phyloP scores from a whole-genome alignment of 2,329 filamentous ascomycete species.

The Pseudogymnoascus sp. region DNA sequence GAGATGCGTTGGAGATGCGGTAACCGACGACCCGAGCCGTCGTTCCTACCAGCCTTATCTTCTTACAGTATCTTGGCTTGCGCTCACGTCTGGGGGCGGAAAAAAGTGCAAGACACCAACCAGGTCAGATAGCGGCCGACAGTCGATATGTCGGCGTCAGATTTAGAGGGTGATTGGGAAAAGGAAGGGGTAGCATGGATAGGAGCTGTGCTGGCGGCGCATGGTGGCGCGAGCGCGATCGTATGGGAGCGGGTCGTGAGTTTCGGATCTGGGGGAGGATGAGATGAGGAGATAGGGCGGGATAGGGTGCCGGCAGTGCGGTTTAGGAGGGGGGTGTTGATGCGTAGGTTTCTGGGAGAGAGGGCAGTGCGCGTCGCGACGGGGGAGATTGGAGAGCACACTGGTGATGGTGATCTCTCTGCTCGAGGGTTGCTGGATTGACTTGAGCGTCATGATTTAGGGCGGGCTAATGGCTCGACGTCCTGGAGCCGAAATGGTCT shows the following conservation, averaged over 20 bases:
- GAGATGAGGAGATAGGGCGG: neutral
- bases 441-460: neutral
- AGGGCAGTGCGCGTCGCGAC: neutral
- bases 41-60: neutral
- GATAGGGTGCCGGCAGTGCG: neutral
- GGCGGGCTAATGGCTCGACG: neutral
- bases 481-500: neutral
- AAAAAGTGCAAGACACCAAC: neutral
- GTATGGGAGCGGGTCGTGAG: neutral
- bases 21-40: neutral
- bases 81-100: neutral
- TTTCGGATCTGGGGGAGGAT: neutral
- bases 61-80: neutral
- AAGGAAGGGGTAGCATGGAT: neutral
- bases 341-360: neutral
- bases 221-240: neutral
- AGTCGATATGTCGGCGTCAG: neutral
- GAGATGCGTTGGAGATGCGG: neutral
- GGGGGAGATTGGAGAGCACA: neutral
- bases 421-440: neutral
- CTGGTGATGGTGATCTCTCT: neutral
- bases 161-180: neutral
- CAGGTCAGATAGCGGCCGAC: neutral
- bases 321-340: neutral
- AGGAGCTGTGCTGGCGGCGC: neutral